Conservation (phyloP, 106 monocot species). For the Amphibolis antarctica region DNA sequence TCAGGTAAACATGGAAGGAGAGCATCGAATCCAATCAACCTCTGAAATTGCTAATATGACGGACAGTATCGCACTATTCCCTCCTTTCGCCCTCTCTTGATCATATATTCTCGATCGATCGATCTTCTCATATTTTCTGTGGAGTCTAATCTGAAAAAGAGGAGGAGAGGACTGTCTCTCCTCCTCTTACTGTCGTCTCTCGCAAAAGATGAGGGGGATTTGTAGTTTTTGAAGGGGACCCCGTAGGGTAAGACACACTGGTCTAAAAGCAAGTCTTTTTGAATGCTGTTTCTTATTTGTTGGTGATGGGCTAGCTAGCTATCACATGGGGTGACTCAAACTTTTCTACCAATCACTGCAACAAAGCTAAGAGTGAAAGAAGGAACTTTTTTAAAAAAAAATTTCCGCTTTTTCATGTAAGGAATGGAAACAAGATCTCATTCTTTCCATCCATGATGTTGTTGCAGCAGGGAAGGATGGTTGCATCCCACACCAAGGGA, state of each 20-base stretch:
- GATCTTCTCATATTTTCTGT: background rate
- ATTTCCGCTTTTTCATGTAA: slow-evolving; percentile 9
- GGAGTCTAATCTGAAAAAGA: slow-evolving; percentile 23
- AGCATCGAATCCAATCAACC: slow-evolving; percentile 42
- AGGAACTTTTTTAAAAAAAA: slow-evolving; percentile 11
- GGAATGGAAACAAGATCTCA: slow-evolving; percentile 18
- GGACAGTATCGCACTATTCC: background rate
- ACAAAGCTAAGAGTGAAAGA: slow-evolving; percentile 45
- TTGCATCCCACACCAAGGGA: slow-evolving; percentile 37
- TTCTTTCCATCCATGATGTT: slow-evolving; percentile 4
- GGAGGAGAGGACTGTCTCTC: slow-evolving; percentile 15
- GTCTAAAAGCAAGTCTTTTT: slow-evolving; percentile 4
- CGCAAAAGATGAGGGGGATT: slow-evolving; percentile 4
- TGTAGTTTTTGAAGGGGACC: background rate
- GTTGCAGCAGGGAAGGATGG: slow-evolving; percentile 49
- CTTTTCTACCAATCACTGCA: slow-evolving; percentile 11
- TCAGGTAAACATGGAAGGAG: slow-evolving; percentile 6
- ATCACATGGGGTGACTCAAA: slow-evolving; percentile 33
- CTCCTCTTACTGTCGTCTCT: background rate
- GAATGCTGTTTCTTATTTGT: slow-evolving; percentile 19
- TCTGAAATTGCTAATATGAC: slow-evolving; percentile 9
- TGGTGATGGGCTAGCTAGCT: slow-evolving; percentile 20
- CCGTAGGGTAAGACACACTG: background rate
- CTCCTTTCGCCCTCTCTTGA: slow-evolving; percentile 10
- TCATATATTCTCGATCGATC: background rate